phyloP scores from a whole-genome alignment of 805 yeast species.

The Ogataea corticis region DNA sequence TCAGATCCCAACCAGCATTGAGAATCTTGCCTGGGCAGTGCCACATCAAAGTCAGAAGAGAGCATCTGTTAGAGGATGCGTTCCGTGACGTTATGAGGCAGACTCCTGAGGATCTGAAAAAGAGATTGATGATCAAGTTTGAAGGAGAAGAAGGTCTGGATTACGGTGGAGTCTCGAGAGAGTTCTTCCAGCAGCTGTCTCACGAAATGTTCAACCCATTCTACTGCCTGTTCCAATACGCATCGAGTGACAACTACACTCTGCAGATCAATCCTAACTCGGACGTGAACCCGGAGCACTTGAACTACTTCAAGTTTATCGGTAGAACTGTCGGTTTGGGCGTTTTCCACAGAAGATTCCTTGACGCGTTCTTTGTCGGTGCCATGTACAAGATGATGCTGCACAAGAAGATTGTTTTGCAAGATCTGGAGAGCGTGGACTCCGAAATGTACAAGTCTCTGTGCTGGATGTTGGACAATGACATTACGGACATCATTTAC shows the following conservation, averaged over 20 bases:
- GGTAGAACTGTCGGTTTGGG: slow-evolving; percentile 98
- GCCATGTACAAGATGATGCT: slow-evolving; percentile 98
- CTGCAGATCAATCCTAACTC: slow-evolving; percentile 97
- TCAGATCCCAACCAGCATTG: slow-evolving; percentile 97
- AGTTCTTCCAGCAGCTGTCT: slow-evolving; percentile 91
- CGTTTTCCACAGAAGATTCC: slow-evolving; percentile 95
- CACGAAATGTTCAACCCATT: slow-evolving; percentile 99
- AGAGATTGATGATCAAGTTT: slow-evolving; percentile 95
- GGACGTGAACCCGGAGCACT: slow-evolving; percentile 95
- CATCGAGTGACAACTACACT: slow-evolving; percentile 97
- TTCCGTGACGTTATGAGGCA: slow-evolving; percentile 99
- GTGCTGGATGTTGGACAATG: slow-evolving; percentile 95
- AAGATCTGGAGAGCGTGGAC: slow-evolving; percentile 99
- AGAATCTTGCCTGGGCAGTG: slow-evolving; percentile 98
- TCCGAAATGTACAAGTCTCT: slow-evolving; percentile 93
- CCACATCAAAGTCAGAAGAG: slow-evolving; percentile 95
- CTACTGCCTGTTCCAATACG: slow-evolving; percentile 94
- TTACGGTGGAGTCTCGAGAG: slow-evolving; percentile 99
- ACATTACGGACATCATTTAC: slow-evolving; percentile 83
- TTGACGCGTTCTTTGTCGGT: slow-evolving; percentile 98
- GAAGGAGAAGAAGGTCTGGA: slow-evolving; percentile 99
- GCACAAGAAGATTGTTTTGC: slow-evolving; percentile 88
- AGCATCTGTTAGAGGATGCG: slow-evolving; percentile 94
- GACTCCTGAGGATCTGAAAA: slow-evolving; percentile 96
- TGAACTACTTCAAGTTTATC: slow-evolving; percentile 95